Conservation (phyloP, 2,329 filamentous ascomycete genomes). For the Botrytis elliptica region DNA sequence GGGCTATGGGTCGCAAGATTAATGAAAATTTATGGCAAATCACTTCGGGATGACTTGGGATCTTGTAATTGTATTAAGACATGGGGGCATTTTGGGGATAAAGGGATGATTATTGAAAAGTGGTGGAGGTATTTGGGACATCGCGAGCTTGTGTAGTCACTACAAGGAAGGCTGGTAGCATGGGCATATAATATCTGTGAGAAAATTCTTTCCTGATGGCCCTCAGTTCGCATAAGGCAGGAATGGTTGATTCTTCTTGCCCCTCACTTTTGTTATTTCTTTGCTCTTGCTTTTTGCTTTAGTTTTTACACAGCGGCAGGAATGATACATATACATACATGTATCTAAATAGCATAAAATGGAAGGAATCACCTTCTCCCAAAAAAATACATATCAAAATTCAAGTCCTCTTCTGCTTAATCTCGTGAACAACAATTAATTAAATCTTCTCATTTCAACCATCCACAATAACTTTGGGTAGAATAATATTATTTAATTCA, state of each 20-base stretch:
- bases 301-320: not conserved
- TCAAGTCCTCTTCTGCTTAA: not conserved
- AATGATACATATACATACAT: not conserved
- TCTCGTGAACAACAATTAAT: not conserved
- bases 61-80: accelerated
- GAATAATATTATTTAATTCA: not conserved
- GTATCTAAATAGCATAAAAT: not conserved
- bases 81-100: accelerated
- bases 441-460: not conserved
- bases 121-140: not conserved
- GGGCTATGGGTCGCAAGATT: accelerated
- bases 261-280: not conserved
- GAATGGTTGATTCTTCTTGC: not conserved
- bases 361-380: not conserved
- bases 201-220: not conserved
- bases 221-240: not conserved
- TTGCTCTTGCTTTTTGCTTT: not conserved
- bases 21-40: too few species aligned
- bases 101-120: not conserved
- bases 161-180: not conserved
- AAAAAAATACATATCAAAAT: not conserved
- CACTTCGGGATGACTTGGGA: not conserved
- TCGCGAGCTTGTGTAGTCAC: not conserved
- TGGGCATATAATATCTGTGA: not conserved
- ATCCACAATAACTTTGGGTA: not conserved